Percentiles rank a stretch among this genome's conserved stretches.
phyloP scores from a whole-genome alignment of 169 alveolate genomes.

The Plasmodium reichenowi region DNA sequence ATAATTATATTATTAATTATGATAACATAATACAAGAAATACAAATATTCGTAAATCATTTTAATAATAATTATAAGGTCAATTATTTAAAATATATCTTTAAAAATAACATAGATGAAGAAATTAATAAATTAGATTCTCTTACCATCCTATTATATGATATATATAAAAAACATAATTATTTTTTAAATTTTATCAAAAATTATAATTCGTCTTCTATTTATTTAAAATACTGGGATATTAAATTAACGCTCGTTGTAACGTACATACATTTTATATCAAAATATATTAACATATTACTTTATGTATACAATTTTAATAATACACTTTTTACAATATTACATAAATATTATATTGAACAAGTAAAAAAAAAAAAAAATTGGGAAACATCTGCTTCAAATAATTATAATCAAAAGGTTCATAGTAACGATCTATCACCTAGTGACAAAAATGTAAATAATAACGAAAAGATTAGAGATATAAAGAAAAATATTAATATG shows the following conservation, averaged over 20 bases:
- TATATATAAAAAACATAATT: conserved; percentile 42
- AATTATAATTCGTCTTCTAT: conserved; percentile 23
- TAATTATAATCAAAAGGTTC: no score
- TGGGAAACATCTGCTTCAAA: no score
- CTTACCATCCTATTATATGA: conserved; percentile 50
- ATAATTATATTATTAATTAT: conserved; percentile 36
- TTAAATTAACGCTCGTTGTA: conserved; percentile 59
- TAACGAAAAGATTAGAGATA: no score
- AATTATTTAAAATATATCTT: conserved; percentile 66
- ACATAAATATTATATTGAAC: not conserved
- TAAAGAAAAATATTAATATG: no score
- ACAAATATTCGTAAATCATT: conserved; percentile 18
- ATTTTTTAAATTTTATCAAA: conserved; percentile 41
- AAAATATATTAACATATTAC: conserved; percentile 47
- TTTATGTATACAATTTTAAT: conserved; percentile 51
- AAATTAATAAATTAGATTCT: conserved; percentile 36
- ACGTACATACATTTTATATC: conserved; percentile 52
- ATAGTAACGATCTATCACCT: no score
- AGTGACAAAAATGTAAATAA: no score
- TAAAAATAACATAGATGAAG: conserved; percentile 55
- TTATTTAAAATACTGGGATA: conserved; percentile 74
- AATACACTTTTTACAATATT: conserved; percentile 30
- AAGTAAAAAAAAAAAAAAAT: no score
- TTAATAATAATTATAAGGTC: conserved; percentile 29
- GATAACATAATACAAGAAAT: conserved; percentile 46